These are phyloP conservation scores for Angomonas ambiguus DNA, from an alignment of 208 protist genomes.

Conservation along the genomic window DNA sequence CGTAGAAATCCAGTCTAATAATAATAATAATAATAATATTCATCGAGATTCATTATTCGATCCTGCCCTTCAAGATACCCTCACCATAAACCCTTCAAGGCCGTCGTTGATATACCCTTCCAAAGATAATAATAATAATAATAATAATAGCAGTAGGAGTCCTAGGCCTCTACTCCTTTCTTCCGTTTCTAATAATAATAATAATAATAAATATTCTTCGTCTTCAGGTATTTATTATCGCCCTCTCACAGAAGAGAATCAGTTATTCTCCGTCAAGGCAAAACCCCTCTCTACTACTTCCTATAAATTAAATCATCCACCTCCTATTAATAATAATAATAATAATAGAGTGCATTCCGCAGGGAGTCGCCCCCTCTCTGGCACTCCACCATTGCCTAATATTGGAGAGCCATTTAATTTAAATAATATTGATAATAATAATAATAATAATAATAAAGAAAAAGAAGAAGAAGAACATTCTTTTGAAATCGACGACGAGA, in stretches of 20 bases:
- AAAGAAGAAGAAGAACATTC: neutral
- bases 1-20: neutral
- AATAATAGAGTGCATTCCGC: neutral
- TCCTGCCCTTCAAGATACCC: too few relatives aligned
- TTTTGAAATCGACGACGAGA: too few relatives aligned
- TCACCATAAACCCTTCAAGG: too few relatives aligned
- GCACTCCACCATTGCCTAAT: neutral
- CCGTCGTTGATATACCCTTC: too few relatives aligned
- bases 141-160: slow-evolving; percentile 4
- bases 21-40: neutral
- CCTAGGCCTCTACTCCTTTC: neutral
- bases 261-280: neutral
- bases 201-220: neutral
- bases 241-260: neutral
- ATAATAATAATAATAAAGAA: slow-evolving; percentile 3
- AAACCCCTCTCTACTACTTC: neutral
- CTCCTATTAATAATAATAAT: slow-evolving; percentile 14
- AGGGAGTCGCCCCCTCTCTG: neutral
- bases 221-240: neutral
- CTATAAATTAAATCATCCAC: too few relatives aligned
- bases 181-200: neutral
- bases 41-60: neutral
- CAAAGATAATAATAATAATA: slow-evolving; percentile 5
- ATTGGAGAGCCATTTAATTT: neutral
- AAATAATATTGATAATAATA: slow-evolving; percentile 9